phyloP scores from a whole-genome alignment of 495 filamentous ascomycete species.

The Talaromyces borbonicus region DNA sequence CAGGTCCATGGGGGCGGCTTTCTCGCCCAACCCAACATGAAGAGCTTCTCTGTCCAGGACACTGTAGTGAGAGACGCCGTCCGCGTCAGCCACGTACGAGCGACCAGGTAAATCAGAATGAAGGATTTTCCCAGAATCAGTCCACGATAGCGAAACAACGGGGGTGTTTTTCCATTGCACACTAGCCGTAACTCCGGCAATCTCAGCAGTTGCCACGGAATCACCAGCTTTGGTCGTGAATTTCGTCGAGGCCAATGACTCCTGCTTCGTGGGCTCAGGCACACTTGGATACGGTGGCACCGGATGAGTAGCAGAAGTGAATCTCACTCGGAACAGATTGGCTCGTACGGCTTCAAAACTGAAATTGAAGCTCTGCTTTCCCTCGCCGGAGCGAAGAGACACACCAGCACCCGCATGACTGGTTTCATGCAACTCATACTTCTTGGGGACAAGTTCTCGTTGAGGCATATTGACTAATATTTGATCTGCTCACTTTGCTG shows the following conservation, averaged over 20 bases:
- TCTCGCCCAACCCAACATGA: slow-evolving; percentile 60
- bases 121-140: slow-evolving; percentile 37
- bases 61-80: slow-evolving; percentile 52
- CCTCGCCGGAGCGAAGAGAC: slow-evolving; percentile 31
- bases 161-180: slow-evolving; percentile 48
- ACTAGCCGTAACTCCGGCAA: slow-evolving; percentile 37
- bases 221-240: slow-evolving; percentile 16
- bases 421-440: slow-evolving; percentile 24
- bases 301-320: slow-evolving; percentile 46
- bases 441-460: slow-evolving; percentile 38
- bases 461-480: slow-evolving; percentile 39
- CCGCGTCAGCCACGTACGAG: slow-evolving; percentile 49
- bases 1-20: slow-evolving; percentile 62
- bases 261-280: slow-evolving; percentile 21
- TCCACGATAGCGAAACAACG: slow-evolving; percentile 44
- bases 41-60: slow-evolving; percentile 46
- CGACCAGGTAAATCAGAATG: slow-evolving; percentile 50
- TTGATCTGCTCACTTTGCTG: background rate
- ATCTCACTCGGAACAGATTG: slow-evolving; percentile 56
- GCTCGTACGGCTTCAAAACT: slow-evolving; percentile 47
- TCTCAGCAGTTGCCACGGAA: slow-evolving; percentile 30
- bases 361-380: slow-evolving; percentile 37
- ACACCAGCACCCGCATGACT: slow-evolving; percentile 20
- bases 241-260: background rate
- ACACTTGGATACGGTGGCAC: slow-evolving; percentile 52